Evolutionary conservation across 208 protist genomes (phyloP), one percentile per base, ranked within the genome.

Genomic region (Trypanosoma vivax): DNA sequence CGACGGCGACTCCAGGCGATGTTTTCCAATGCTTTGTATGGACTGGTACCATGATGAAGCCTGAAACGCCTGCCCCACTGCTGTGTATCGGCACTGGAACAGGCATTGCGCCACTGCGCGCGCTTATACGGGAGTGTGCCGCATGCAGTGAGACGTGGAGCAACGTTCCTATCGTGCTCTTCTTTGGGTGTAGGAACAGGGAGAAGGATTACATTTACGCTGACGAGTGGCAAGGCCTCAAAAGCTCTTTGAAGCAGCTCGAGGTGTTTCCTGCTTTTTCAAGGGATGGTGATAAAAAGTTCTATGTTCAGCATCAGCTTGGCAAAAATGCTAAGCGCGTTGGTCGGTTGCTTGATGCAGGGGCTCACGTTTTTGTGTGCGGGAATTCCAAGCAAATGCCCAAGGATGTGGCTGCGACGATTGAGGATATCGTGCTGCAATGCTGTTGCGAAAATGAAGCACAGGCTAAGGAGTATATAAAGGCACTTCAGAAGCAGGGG

Each of bases 331-430:
- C 86, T 16, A 57, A 30, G 33, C 55, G 67, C n/a, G 72, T 88
- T 3, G 76, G 55, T 11, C 19, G 35, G 0, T 70, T 94, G 30
- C 23, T 94, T 29, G 41, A 69, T 21, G 59, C 28, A 27, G 52
- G 54, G 0, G 54, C 70, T n/a, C 49, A 55, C 21, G 52, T 88
- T 19, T 88, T 85, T 47, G 65, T 94, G 0, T 94, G 87, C 58
- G 87, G 87, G 14, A 94, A 89, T 45, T 79, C 87, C 13, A 94
- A 89, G 55, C 70, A 79, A 48, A 91, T 94, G 83, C 83, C 83
- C 13, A 83, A 84, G 39, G 79, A 88, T 60, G 80, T 91, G 14
- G 60, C 69, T 43, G 23, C 46, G 2, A 71, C 71, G 7, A 34
- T 94, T 14, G 51, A 73, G 31, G 57, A 83, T 27, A 85, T 88